Percentiles rank a stretch among this genome's conserved stretches.
These are phyloP conservation scores for Phylloporus sp. DNA, from an alignment of 1,284 basidiomycete genomes.

Conservation along the genomic window DNA sequence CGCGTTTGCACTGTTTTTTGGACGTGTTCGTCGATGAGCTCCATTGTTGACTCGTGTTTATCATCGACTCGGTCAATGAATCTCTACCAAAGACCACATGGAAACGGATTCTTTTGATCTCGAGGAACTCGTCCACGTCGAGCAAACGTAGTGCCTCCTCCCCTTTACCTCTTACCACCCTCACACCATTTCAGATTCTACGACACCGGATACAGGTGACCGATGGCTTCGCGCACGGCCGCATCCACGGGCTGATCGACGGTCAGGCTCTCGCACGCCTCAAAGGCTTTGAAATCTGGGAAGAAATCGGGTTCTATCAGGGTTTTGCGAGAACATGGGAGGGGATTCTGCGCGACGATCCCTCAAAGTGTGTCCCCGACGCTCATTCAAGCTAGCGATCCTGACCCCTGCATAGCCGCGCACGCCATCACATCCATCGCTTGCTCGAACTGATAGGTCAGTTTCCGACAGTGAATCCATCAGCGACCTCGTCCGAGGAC, in stretches of 20 bases:
- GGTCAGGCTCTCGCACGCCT: slow-evolving; percentile 90
- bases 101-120: slow-evolving; percentile 54
- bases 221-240: slow-evolving; percentile 85
- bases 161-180: neutral
- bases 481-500: slow-evolving; percentile 41
- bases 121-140: slow-evolving; percentile 72
- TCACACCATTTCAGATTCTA: slow-evolving; percentile 69
- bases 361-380: slow-evolving; percentile 46
- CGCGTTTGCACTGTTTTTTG: slow-evolving; percentile 78
- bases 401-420: slow-evolving; percentile 44
- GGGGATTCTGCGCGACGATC: slow-evolving; percentile 54
- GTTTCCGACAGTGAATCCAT: slow-evolving; percentile 85
- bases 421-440: slow-evolving; percentile 68
- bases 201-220: slow-evolving; percentile 75
- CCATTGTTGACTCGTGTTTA: slow-evolving; percentile 50
- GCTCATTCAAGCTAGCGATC: neutral
- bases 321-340: slow-evolving; percentile 83
- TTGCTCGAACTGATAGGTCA: slow-evolving; percentile 76
- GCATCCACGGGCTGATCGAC: slow-evolving; percentile 90
- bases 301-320: slow-evolving; percentile 93
- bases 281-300: slow-evolving; percentile 96
- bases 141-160: slow-evolving; percentile 66
- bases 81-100: neutral
- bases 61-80: too few relatives aligned
- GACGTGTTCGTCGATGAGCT: slow-evolving; percentile 75